phyloP scores from a whole-genome alignment of 176 grass and related monocot genomes.

The Bromus sterilis region DNA sequence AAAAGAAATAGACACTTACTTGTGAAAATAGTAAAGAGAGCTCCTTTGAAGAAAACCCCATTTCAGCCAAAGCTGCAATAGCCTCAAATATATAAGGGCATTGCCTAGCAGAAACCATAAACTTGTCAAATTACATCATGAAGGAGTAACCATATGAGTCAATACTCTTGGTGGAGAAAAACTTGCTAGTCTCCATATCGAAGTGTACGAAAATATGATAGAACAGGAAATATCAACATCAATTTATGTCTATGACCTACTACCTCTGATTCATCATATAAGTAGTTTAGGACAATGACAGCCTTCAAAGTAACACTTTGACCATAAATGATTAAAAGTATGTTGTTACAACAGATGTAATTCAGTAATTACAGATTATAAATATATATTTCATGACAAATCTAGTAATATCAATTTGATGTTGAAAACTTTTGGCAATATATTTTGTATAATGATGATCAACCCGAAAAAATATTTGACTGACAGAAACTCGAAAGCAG shows the following conservation, averaged over 20 bases:
- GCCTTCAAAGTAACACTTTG: not conserved
- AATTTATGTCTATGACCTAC: not conserved
- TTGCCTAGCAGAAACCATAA: constrained; percentile 42
- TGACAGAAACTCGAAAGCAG: not conserved
- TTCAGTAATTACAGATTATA: not conserved
- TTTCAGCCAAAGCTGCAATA: constrained; percentile 80
- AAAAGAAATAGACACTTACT: constrained; percentile 35
- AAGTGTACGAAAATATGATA: not conserved
- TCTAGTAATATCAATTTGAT: not conserved
- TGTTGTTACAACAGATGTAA: not conserved
- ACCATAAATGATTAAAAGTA: not conserved
- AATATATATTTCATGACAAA: not conserved
- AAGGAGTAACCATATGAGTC: not conserved
- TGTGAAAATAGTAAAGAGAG: constrained; percentile 74
- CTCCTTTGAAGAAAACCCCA: constrained; percentile 85
- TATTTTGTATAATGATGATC: not conserved
- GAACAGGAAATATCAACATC: not conserved
- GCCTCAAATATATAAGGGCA: constrained; percentile 90
- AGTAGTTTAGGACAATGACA: not conserved
- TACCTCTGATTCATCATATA: not conserved
- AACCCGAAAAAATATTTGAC: not conserved
- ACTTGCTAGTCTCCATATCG: not conserved
- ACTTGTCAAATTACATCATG: constrained; percentile 7
- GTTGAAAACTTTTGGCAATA: not conserved
- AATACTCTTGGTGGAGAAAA: constrained; percentile 2